A percentile compares a stretch with the other conserved stretches of the same genome.
phyloP scores from a whole-genome alignment of 768 basidiomycete species.

The Dendrothele bispora region DNA sequence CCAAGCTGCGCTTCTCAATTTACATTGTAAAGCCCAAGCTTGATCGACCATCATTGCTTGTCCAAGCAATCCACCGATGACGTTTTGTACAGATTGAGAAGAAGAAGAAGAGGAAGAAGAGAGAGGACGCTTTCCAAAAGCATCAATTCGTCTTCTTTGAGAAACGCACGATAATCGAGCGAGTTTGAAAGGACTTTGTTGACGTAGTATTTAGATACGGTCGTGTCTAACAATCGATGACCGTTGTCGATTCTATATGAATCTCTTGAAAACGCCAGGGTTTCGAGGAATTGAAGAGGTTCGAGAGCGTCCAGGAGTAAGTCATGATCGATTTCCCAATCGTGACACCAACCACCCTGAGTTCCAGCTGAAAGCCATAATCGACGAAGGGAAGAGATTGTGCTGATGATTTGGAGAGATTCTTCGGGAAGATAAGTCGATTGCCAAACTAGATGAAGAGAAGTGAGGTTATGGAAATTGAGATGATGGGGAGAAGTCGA shows the following conservation, averaged over 20 bases:
- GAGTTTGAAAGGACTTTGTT: slow-evolving; percentile 19
- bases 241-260: slow-evolving; percentile 23
- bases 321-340: slow-evolving; percentile 26
- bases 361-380: slow-evolving; percentile 30
- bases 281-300: slow-evolving; percentile 22
- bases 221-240: slow-evolving; percentile 22
- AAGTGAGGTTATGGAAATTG: slow-evolving; percentile 19
- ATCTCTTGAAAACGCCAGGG: slow-evolving; percentile 28
- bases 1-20: slow-evolving; percentile 20
- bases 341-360: slow-evolving; percentile 19
- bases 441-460: slow-evolving; percentile 25
- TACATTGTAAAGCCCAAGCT: slow-evolving; percentile 1
- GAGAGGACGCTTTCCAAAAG: too few relatives aligned
- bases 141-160: slow-evolving; percentile 2
- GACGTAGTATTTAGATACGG: slow-evolving; percentile 21
- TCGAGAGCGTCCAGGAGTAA: slow-evolving; percentile 15
- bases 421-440: slow-evolving; percentile 13
- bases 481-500: slow-evolving; percentile 16
- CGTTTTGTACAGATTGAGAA: background rate
- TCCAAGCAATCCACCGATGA: background rate
- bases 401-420: slow-evolving; percentile 18
- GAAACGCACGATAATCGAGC: slow-evolving; percentile 1
- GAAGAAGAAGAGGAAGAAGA: too few relatives aligned
- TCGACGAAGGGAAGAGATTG: slow-evolving; percentile 17
- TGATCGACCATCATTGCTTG: slow-evolving; percentile 1